A percentile compares a stretch with the other conserved stretches of the same genome.
phyloP scores from a whole-genome alignment of 257 asterid genomes.

The Scutellaria baicalensis region DNA sequence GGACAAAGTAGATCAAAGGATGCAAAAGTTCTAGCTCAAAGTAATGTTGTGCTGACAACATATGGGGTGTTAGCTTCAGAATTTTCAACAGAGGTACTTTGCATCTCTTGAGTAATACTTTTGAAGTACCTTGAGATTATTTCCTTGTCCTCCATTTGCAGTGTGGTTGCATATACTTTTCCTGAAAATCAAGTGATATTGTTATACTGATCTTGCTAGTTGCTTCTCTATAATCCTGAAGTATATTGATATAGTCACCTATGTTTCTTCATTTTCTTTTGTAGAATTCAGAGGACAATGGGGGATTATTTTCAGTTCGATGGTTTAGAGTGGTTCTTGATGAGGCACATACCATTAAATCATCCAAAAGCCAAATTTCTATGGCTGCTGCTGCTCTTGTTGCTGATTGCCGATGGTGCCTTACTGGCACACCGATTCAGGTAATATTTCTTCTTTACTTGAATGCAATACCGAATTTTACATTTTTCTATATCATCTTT shows the following conservation, averaged over 20 bases:
- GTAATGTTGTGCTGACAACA: conserved; percentile 82
- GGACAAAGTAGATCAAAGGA: conserved; percentile 92
- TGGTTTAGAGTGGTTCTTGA: conserved; percentile 95
- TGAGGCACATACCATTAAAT: conserved; percentile 96
- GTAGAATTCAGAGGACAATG: conserved; percentile 74
- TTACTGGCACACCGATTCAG: conserved; percentile 99
- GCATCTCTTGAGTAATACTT: conserved; percentile 11
- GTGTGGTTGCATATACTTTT: background rate
- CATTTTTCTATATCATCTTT: background rate
- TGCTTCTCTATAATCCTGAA: background rate
- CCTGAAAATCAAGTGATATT: background rate
- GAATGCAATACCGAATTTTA: background rate
- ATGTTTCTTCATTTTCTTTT: background rate
- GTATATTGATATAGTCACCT: background rate
- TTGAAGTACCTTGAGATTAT: conserved; percentile 11
- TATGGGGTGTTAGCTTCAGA: conserved; percentile 94
- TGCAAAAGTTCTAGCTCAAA: conserved; percentile 64
- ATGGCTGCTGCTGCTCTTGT: conserved; percentile 79
- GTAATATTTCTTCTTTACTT: conserved; percentile 24
- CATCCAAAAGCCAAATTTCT: conserved; percentile 91
- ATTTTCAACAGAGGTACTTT: conserved; percentile 69
- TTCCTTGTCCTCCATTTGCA: background rate
- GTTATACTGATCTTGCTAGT: background rate
- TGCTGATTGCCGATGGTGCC: conserved; percentile 97
- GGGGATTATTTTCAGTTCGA: conserved; percentile 68